Conservation (phyloP, 2,329 filamentous ascomycete species). For the Aspergillus transmontanensis region DNA sequence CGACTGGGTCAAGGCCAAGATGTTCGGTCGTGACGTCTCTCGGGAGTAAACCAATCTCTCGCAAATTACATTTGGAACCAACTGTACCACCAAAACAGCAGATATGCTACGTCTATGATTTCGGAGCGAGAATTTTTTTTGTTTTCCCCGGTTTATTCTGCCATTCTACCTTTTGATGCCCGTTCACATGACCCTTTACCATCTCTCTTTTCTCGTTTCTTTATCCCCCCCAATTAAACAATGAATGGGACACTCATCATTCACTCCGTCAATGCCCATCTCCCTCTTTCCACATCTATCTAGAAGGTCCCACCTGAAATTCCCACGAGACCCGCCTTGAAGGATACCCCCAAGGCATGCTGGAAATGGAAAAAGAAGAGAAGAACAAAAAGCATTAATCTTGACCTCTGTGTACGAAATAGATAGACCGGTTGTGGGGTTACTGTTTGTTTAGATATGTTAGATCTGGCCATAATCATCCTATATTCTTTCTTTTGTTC, state of each 20-base stretch:
- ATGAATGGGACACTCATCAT: neutral
- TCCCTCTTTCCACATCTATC: neutral
- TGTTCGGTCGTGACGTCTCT: slow-evolving; percentile 89
- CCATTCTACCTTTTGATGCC: slow-evolving; percentile 12
- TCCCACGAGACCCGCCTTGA: neutral
- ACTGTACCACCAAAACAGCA: slow-evolving; percentile 18
- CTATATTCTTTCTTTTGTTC: slow-evolving; percentile 10
- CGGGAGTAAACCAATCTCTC: slow-evolving; percentile 43
- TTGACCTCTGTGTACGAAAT: slow-evolving; percentile 24
- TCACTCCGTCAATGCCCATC: neutral
- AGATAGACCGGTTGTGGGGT: slow-evolving; percentile 31
- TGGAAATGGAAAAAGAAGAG: neutral
- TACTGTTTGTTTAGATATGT: slow-evolving; percentile 18
- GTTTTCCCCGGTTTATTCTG: slow-evolving; percentile 6
- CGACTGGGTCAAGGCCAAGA: slow-evolving; percentile 96
- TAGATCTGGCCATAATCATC: slow-evolving; percentile 18
- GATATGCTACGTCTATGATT: slow-evolving; percentile 21
- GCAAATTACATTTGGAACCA: slow-evolving; percentile 9
- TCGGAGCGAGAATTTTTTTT: slow-evolving; percentile 16
- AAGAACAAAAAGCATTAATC: slow-evolving; percentile 1
- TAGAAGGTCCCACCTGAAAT: neutral
- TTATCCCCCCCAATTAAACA: slow-evolving; percentile 1
- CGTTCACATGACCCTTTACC: slow-evolving; percentile 18
- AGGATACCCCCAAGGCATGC: neutral
- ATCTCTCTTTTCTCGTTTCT: slow-evolving; percentile 17